Evolutionary conservation across 768 basidiomycete genomes (phyloP), one percentile per base, ranked within the genome.

Genomic region (Calocybe cyanea): DNA sequence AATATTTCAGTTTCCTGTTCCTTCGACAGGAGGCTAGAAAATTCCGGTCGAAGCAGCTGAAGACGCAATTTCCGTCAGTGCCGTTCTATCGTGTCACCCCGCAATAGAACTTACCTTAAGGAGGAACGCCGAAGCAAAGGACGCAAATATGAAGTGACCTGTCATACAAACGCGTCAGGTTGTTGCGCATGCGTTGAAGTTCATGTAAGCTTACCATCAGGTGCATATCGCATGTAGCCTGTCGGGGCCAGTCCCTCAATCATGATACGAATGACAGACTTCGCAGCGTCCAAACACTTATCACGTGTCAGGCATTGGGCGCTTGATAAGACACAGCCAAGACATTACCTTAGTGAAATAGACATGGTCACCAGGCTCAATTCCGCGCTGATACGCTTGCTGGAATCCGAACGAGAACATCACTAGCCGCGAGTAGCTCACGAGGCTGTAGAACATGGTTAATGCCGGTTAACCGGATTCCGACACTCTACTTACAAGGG

Each of bases 341-440:
- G 28, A 41, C 35, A 49, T n/a, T 69, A 83, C 87, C 72, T 81
- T 84, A 45, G 70, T 76, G 50, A 89, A 81, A 61, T 85, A 85
- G 17, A 87, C 57, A 14, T 78, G 63, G 59, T 88, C 85, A 1
- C 73, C 74, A 1, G 71, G 63, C 50, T 80, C 71, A 21, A 87
- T 74, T 1, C 86, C 85, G 7, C 83, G 77, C 52, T 83, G 77
- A 62, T 79, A 88, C 1, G 87, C 87, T 54, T 89, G 83, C 52
- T 91, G 87, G 66, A 90, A 90, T 4, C 85, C 87, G 55, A 91
- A 90, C 0, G 88, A 90, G 57, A 78, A 88, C 85, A 90, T 87
- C 39, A 91, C 88, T 9, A 91, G 77, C 13, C 88, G 74, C 28
- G 85, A 85, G 56, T 90, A 91, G 21, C 70, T 78, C 46, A 85